These are phyloP conservation scores for Prunella vulgaris DNA, from an alignment of 257 asterid genomes.

Conservation along the genomic window DNA sequence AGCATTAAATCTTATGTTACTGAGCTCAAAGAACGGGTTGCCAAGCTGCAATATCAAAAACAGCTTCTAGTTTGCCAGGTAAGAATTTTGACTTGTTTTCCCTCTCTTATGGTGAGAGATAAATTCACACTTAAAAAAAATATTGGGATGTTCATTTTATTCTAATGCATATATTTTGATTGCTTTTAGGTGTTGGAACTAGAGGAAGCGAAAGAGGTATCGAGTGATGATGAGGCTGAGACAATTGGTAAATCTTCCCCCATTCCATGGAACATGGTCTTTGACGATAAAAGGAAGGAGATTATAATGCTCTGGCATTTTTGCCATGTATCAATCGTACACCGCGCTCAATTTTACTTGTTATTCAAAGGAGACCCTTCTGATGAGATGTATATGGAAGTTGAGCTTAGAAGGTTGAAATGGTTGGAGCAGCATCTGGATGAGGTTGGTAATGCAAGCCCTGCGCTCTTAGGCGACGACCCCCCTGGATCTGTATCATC, in stretches of 20 bases:
- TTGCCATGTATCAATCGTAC: conserved; percentile 86
- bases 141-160: background rate
- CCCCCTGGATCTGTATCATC: conserved; percentile 86
- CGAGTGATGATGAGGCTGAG: conserved; percentile 48
- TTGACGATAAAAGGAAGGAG: conserved; percentile 81
- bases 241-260: conserved; percentile 48
- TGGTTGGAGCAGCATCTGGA: conserved; percentile 93
- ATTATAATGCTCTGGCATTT: conserved; percentile 93
- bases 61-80: conserved; percentile 98
- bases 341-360: conserved; percentile 83
- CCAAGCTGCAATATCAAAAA: conserved; percentile 95
- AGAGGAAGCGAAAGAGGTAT: conserved; percentile 73
- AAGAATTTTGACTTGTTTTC: background rate
- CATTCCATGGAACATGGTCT: conserved; percentile 54
- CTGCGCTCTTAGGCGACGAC: conserved; percentile 91
- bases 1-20: conserved; percentile 84
- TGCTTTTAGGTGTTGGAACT: conserved; percentile 69
- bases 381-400: conserved; percentile 93
- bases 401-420: conserved; percentile 76
- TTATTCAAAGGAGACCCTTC: conserved; percentile 76
- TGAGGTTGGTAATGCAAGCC: conserved; percentile 95
- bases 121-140: background rate
- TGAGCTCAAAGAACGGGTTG: conserved; percentile 91
- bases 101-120: background rate
- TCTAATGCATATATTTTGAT: background rate